Base-by-base conservation (phyloP, 176 grass and related monocot species). In the Phoenix dactylifera region DNA sequence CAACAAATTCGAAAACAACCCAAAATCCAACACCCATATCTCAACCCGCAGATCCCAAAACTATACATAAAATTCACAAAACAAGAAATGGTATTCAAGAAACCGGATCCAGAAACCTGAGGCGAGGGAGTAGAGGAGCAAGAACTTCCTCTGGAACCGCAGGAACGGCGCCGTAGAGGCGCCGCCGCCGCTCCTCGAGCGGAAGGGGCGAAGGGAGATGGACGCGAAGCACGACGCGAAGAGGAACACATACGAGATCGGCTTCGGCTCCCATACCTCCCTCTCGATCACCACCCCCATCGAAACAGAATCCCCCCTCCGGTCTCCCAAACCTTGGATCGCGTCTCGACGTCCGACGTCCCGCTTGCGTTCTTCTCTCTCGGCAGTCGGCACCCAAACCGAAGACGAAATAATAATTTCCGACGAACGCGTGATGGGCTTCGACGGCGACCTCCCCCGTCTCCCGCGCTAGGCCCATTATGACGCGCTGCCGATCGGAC, bases 211-310 rank as follows among this genome's bases (percentile, higher is more conserved):
- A 67, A 92, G 66, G 63, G 76, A 70, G 70, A 89, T 20, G 17
- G 88, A 78, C 24, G 73, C 59, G 65, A 79, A 74, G 57, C 75
- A 85, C 26, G 82, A 63, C 4, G 63, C 70, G 70, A 78, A 79
- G 66, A 98, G 84, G 70, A 92, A 54, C 44, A 78, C 66, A 76
- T 80, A 89, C 17, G 82, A 63, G 66, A 79, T 16, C 6, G 88
- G 74, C 2, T 58, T 68, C 30, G 86, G 84, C 60, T 51, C 67
- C 94, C 94, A 98, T 72, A 73, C 81, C 57, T 89, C 88, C 52
- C 67, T 76, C 79, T 98, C 94, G 26, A 98, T 72, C 70, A 85
- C 78, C 56, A 93, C 76, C 49, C 81, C 88, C 94, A 98, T 93
- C 60, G 7, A 44, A 44, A 44, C 1, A 7, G 6, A 14, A 44